These are phyloP conservation scores for Papiliotrema fonsecae DNA, from an alignment of 1,284 basidiomycete species.

Conservation along the genomic window DNA sequence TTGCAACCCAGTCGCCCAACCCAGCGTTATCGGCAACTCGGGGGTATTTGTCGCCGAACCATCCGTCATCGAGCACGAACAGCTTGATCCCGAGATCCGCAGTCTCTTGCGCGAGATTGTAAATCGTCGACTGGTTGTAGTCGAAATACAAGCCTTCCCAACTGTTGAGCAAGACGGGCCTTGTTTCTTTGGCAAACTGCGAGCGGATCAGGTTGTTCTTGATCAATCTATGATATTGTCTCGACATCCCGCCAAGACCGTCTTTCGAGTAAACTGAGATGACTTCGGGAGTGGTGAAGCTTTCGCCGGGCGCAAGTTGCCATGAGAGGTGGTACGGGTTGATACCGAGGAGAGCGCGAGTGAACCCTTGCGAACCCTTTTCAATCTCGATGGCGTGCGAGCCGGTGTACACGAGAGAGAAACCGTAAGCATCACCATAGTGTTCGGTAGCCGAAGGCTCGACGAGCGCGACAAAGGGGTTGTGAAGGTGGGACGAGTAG, in stretches of 20 bases:
- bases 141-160: slow-evolving; percentile 40
- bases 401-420: slow-evolving; percentile 30
- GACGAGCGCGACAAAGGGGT: slow-evolving; percentile 30
- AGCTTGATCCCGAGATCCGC: slow-evolving; percentile 26
- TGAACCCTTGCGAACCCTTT: slow-evolving; percentile 9
- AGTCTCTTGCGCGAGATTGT: slow-evolving; percentile 19
- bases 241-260: slow-evolving; percentile 28
- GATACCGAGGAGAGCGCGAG: slow-evolving; percentile 23
- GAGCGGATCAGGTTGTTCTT: slow-evolving; percentile 21
- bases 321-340: slow-evolving; percentile 32
- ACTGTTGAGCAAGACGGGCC: slow-evolving; percentile 32
- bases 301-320: slow-evolving; percentile 16
- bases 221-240: slow-evolving; percentile 24
- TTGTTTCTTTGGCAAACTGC: slow-evolving; percentile 9
- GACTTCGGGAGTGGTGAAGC: slow-evolving; percentile 30
- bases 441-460: slow-evolving; percentile 18
- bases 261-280: slow-evolving; percentile 18
- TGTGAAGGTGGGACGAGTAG: slow-evolving; percentile 31
- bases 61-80: slow-evolving; percentile 41
- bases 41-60: slow-evolving; percentile 35
- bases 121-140: slow-evolving; percentile 21
- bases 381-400: slow-evolving; percentile 24
- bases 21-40: slow-evolving; percentile 21
- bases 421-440: slow-evolving; percentile 20
- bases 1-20: slow-evolving; percentile 34